Base-by-base conservation (phyloP, 495 filamentous ascomycete species). In the Hypoxylon lienhwacheense region DNA sequence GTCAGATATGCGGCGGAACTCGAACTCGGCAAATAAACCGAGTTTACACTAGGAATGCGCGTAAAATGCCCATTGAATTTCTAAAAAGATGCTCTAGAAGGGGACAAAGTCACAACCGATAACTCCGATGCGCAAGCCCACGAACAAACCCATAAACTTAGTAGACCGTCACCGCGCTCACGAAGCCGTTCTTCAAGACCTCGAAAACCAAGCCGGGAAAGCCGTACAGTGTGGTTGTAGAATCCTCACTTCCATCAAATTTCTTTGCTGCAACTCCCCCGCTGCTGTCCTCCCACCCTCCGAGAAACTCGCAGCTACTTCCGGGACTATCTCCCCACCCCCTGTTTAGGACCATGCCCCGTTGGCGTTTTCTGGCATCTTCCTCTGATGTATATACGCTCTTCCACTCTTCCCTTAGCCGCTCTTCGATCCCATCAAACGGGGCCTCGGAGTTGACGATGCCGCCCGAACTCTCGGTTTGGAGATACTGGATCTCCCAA, bases 191-290 rank as follows among this genome's bases (percentile, higher is more conserved):
- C 83, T 88, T 93, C 70, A 97, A 70, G 7, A 98, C 92, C 72
- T 98, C 93, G 72, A 97, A 97, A 14, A 96, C 78, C 63, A 96
- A 73, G 2, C 93, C 93, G 1, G 92, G 93, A 66, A 95, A 97
- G 7, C 91, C 91, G 76, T 89, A 97, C 10, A 98, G 70, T 61
- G 92, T 91, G 17, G 88, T 93, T 47, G 90, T 93, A 77, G 68
- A 90, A 61, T 81, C 82, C 59, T 85, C 85, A 34, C 73, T 81
- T 21, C 73, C 69, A 26, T 77, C 73, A 12, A 75, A 64, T 16
- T 68, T 78, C 42, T 73, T 77, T 5, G 71, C 71, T 11, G 66
- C 64, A 32, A 53, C 65, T 54, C 50, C 66, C 40, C 58, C 66
- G 33, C 66, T 73, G 51, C 82, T 86, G 52, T 96, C 88, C 72